A percentile compares a stretch with the other conserved stretches of the same genome.
These are phyloP conservation scores for Ustilago trichophora DNA, from an alignment of 1,284 basidiomycete species.

Conservation along the genomic window DNA sequence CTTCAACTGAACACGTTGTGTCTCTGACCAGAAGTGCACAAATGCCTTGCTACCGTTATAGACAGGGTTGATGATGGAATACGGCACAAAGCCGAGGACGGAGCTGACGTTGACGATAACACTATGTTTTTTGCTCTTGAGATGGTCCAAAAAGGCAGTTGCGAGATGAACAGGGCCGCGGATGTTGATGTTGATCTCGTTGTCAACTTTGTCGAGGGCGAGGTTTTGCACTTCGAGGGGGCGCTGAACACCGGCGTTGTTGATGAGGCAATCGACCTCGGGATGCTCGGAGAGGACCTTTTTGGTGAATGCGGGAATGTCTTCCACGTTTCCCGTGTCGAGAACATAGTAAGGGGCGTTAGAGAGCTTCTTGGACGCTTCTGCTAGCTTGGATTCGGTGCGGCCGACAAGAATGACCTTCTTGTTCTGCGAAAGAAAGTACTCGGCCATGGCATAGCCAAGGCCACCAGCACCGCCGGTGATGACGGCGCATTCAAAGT, in stretches of 20 bases:
- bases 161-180: slow-evolving; percentile 60
- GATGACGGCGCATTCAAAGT: slow-evolving; percentile 60
- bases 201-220: slow-evolving; percentile 55
- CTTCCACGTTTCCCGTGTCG: slow-evolving; percentile 64
- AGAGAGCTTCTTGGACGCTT: slow-evolving; percentile 63
- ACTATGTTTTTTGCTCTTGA: slow-evolving; percentile 51
- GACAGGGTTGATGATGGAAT: slow-evolving; percentile 49
- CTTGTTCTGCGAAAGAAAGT: slow-evolving; percentile 64
- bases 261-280: slow-evolving; percentile 68
- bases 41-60: slow-evolving; percentile 59
- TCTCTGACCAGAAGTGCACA: slow-evolving; percentile 59
- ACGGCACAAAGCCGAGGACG: slow-evolving; percentile 58
- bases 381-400: slow-evolving; percentile 64
- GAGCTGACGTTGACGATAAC: slow-evolving; percentile 60
- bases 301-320: slow-evolving; percentile 60
- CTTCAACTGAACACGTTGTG: slow-evolving; percentile 57
- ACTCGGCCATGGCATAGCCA: slow-evolving; percentile 66
- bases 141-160: slow-evolving; percentile 54
- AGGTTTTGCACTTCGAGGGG: slow-evolving; percentile 58
- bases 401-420: slow-evolving; percentile 68
- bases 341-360: slow-evolving; percentile 66
- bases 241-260: slow-evolving; percentile 68
- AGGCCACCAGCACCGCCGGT: slow-evolving; percentile 58
- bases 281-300: slow-evolving; percentile 66
- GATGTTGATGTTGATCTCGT: slow-evolving; percentile 61